phyloP scores from a whole-genome alignment of 495 filamentous ascomycete species.

The Beverwykella pulmonaria region DNA sequence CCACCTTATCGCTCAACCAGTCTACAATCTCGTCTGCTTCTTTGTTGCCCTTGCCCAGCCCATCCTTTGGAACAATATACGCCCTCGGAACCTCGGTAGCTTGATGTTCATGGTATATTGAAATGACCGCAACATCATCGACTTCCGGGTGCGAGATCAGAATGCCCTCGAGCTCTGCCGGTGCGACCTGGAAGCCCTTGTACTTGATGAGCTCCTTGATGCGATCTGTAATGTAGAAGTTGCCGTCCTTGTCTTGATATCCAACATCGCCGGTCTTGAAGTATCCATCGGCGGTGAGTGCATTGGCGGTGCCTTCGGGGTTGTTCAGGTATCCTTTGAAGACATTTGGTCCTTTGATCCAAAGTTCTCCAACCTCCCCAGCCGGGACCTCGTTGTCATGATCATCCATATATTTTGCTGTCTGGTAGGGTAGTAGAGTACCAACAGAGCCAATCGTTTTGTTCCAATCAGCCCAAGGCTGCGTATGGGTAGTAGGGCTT shows the following conservation, averaged over 20 bases:
- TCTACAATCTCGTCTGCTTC: constrained; percentile 42
- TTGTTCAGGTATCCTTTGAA: constrained; percentile 81
- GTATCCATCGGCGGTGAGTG: constrained; percentile 72
- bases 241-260: constrained; percentile 58
- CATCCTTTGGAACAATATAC: constrained; percentile 43
- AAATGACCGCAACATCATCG: constrained; percentile 48
- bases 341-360: constrained; percentile 75
- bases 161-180: constrained; percentile 48
- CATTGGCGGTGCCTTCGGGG: constrained; percentile 60
- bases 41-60: constrained; percentile 33
- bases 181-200: constrained; percentile 54
- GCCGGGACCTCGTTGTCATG: constrained; percentile 46
- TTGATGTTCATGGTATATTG: constrained; percentile 44
- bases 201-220: constrained; percentile 60
- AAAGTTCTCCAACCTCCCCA: constrained; percentile 56
- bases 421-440: constrained; percentile 75
- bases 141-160: constrained; percentile 41
- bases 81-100: constrained; percentile 49
- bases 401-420: constrained; percentile 72
- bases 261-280: constrained; percentile 83
- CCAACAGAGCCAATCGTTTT: constrained; percentile 79
- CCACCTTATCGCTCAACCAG: constrained; percentile 45
- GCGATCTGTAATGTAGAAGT: constrained; percentile 58
- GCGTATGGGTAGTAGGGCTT: constrained; percentile 57
- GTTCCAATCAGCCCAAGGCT: constrained; percentile 78